Evolutionary conservation across 768 basidiomycete genomes (phyloP).

Genomic region (Suillus brevipes): DNA sequence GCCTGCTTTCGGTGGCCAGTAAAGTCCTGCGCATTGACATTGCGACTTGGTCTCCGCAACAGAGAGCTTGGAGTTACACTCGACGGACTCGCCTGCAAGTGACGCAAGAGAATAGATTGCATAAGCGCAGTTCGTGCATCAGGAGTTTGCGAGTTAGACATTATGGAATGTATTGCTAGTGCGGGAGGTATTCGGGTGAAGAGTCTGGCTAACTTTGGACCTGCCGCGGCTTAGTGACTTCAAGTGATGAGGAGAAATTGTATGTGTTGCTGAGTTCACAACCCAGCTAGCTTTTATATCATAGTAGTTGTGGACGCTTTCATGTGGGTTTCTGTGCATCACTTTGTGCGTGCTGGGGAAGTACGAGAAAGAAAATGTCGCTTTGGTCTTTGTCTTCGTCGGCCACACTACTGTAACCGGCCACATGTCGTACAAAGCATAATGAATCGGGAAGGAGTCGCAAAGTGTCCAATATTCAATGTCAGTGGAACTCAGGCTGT

Average conservation of each 20-base stretch:
- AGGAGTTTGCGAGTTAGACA: slow-evolving; percentile 30
- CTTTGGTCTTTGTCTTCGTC: slow-evolving; percentile 15
- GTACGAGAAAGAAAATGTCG: slow-evolving; percentile 17
- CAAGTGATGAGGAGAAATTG: neutral
- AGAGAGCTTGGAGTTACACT: slow-evolving; percentile 4
- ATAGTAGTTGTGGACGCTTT: slow-evolving; percentile 16
- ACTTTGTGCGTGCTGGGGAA: slow-evolving; percentile 13
- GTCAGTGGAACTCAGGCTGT: neutral
- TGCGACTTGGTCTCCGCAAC: slow-evolving; percentile 8
- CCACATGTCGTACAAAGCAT: slow-evolving; percentile 6
- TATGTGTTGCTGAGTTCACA: neutral
- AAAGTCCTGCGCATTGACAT: slow-evolving; percentile 7
- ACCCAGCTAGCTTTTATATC: slow-evolving; percentile 24
- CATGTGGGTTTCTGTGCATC: slow-evolving; percentile 7
- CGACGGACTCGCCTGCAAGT: slow-evolving; percentile 19
- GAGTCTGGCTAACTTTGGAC: slow-evolving; percentile 8
- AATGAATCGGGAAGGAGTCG: neutral
- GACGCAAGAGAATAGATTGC: slow-evolving; percentile 28
- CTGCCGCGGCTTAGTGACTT: slow-evolving; percentile 12
- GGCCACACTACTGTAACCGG: neutral
- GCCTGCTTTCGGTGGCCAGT: neutral
- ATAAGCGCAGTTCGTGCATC: slow-evolving; percentile 37
- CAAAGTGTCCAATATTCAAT: neutral
- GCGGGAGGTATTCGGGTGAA: neutral
- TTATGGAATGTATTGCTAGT: slow-evolving; percentile 11